Percentiles rank a stretch among this genome's conserved stretches.
These are phyloP conservation scores for Thermomucor indicae-seudaticae DNA, from an alignment of 371 early-diverging fungal species.

Conservation along the genomic window DNA sequence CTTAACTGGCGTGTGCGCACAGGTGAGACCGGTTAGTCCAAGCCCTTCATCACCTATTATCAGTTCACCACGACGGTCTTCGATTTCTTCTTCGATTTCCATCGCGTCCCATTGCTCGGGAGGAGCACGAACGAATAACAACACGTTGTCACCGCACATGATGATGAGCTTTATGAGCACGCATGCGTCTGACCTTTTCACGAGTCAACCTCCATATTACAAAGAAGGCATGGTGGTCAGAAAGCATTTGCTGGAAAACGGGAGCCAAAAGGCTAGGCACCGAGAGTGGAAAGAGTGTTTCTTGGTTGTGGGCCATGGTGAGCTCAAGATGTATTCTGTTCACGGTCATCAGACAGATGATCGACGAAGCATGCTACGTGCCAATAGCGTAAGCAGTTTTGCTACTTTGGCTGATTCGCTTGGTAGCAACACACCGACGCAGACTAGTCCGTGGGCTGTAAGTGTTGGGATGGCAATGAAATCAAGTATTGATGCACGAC, in stretches of 20 bases:
- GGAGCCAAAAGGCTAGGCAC: constrained; percentile 75
- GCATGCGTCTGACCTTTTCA: constrained; percentile 18
- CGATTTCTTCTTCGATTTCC: constrained; percentile 18
- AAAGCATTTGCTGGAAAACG: constrained; percentile 78
- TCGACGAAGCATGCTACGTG: constrained; percentile 29
- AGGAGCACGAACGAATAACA: constrained; percentile 4
- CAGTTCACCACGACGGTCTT: constrained; percentile 16
- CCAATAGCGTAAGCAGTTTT: constrained; percentile 16
- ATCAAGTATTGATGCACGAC: background rate
- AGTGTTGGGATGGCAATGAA: background rate
- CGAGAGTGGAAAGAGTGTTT: constrained; percentile 86
- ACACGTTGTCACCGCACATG: constrained; percentile 11
- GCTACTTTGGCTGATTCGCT: constrained; percentile 44
- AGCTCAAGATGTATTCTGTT: constrained; percentile 74
- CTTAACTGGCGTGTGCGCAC: too few relatives aligned
- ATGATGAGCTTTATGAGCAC: constrained; percentile 21
- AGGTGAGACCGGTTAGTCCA: too few relatives aligned
- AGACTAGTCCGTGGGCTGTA: constrained; percentile 9
- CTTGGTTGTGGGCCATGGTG: constrained; percentile 68
- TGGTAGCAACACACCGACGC: constrained; percentile 2
- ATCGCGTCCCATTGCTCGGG: constrained; percentile 5
- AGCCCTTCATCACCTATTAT: constrained; percentile 8
- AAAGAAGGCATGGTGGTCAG: constrained; percentile 82
- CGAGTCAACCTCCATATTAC: constrained; percentile 39
- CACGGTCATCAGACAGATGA: constrained; percentile 7